A percentile compares a stretch with the other conserved stretches of the same genome.
These are phyloP conservation scores for Microascus cirrosus DNA, from an alignment of 2,329 filamentous ascomycete genomes.

Conservation along the genomic window DNA sequence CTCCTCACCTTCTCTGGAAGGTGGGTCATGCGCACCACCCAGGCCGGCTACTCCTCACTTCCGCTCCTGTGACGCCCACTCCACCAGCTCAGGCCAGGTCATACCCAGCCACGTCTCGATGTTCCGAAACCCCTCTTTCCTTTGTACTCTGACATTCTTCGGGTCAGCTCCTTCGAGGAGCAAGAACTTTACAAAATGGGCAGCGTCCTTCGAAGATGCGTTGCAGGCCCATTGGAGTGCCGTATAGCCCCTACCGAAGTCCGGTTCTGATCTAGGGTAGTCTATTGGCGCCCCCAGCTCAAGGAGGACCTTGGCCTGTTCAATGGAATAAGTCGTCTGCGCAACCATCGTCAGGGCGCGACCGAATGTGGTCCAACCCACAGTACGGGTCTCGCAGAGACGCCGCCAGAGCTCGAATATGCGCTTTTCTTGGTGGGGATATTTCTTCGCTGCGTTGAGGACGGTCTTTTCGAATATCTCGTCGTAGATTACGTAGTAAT, in stretches of 20 bases:
- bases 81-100: background rate
- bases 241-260: background rate
- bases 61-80: background rate
- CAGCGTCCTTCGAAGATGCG: background rate
- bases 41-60: too few relatives aligned
- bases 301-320: background rate
- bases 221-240: background rate
- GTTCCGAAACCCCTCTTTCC: background rate
- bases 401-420: background rate
- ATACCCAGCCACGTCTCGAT: background rate
- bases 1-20: too few relatives aligned
- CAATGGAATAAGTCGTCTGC: background rate
- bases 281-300: background rate
- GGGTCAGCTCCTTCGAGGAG: background rate
- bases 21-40: too few relatives aligned
- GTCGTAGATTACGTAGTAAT: too few relatives aligned
- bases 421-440: background rate
- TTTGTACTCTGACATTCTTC: background rate
- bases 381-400: background rate
- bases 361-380: background rate
- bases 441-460: background rate
- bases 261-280: background rate
- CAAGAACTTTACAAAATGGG: background rate
- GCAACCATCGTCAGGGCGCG: background rate
- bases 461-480: background rate